Base-by-base conservation (phyloP, 1,139 yeast species). In the Yamadazyma friedrichii region DNA sequence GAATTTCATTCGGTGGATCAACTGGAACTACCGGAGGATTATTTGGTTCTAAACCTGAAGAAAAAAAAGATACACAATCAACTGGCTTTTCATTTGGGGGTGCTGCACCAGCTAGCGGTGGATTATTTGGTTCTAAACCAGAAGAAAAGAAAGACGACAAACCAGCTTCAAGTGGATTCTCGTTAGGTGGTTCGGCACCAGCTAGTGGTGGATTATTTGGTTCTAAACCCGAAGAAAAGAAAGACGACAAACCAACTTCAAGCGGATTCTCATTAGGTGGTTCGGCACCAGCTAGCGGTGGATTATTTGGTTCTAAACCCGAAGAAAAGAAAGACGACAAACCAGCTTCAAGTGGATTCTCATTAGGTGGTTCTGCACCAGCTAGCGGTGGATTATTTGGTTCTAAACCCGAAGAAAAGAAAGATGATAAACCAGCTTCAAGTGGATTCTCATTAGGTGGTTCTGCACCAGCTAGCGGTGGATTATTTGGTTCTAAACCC, bases 401-500 rank as follows among this genome's bases (percentile, higher is more conserved):
- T 2, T 50, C 52, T 10, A 58, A 55, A 41, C 47, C 55, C 10
- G 61, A 50, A 32, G 42, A 45, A 36, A 35, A 44, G 22, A 52
- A 50, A 9, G 55, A 20, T 20, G 24, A 47, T 37, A 51, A 51
- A 31, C 49, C 56, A 30, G 42, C 53, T 12, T 20, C 24, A 15
- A 10, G 35, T 13, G 43, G 42, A 30, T 41, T 52, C 35, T 39
- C 46, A 12, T 40, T 62, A 45, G 58, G 63, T 40, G 45, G 59
- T 17, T 53, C 62, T 53, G 54, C 42, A 24, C 12, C 39, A n/a
- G 3, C 35, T n/a, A 55, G 51, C 20, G 49, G 62, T 22, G 65
- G 47, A 22, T 47, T 42, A 11, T 62, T 63, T 46, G 58, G 62
- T 39, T 37, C 59, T n/a, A 57, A 55, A 38, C 56, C 61, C 2